Evolutionary conservation across 2,329 filamentous ascomycete species (phyloP).

Genomic region (Alternaria incomplexa): DNA sequence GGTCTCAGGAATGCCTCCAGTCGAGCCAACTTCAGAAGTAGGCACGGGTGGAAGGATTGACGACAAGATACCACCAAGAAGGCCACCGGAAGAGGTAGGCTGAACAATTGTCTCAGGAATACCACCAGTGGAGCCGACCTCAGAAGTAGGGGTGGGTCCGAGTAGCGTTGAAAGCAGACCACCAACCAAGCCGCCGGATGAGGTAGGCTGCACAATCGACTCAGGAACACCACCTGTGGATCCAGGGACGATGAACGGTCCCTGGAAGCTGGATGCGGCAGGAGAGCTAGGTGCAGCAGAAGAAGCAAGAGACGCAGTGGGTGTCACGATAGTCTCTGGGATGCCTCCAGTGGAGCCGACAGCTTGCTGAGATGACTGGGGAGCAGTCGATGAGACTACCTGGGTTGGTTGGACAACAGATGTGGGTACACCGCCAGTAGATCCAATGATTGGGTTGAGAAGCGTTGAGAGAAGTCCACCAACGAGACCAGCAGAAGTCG

Average conservation of each 20-base stretch:
- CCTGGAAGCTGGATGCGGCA: slow-evolving; percentile 26
- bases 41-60: slow-evolving; percentile 18
- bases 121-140: slow-evolving; percentile 29
- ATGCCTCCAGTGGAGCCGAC: slow-evolving; percentile 22
- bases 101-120: slow-evolving; percentile 28
- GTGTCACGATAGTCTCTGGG: slow-evolving; percentile 23
- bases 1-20: slow-evolving; percentile 21
- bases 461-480: slow-evolving; percentile 17
- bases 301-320: slow-evolving; percentile 14
- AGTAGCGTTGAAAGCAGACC: slow-evolving; percentile 22
- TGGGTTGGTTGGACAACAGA: slow-evolving; percentile 28
- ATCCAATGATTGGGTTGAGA: slow-evolving; percentile 22
- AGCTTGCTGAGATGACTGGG: slow-evolving; percentile 13
- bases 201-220: slow-evolving; percentile 18
- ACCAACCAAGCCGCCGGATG: slow-evolving; percentile 14
- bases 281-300: slow-evolving; percentile 12
- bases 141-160: slow-evolving; percentile 13
- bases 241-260: slow-evolving; percentile 33
- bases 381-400: slow-evolving; percentile 1
- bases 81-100: slow-evolving; percentile 10
- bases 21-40: slow-evolving; percentile 19
- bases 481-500: slow-evolving; percentile 5
- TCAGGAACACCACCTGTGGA: slow-evolving; percentile 24
- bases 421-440: slow-evolving; percentile 26
- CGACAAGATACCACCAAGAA: slow-evolving; percentile 1